A percentile compares a stretch with the other conserved stretches of the same genome.
Evolutionary conservation across 352 stramenopile species (phyloP).

Genomic region (Globisporangium middletonii): DNA sequence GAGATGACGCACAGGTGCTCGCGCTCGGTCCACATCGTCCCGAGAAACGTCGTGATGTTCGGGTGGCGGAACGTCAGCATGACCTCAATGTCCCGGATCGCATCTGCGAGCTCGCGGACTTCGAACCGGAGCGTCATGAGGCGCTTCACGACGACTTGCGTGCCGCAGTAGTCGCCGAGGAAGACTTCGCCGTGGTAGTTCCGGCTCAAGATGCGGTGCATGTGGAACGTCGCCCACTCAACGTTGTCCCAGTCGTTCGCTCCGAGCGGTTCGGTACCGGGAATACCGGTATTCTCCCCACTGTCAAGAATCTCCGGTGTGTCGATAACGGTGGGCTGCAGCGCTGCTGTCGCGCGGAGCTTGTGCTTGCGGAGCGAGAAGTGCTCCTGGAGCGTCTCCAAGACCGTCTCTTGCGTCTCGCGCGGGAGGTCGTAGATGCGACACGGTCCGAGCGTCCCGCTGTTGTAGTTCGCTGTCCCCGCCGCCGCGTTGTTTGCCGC

Average conservation of each 20-base stretch:
- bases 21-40: slow-evolving; percentile 60
- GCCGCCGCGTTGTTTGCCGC: background rate
- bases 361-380: slow-evolving; percentile 53
- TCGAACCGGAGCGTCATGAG: slow-evolving; percentile 62
- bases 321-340: slow-evolving; percentile 1
- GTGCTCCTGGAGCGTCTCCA: slow-evolving; percentile 54
- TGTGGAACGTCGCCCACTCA: slow-evolving; percentile 37
- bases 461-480: slow-evolving; percentile 3
- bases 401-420: slow-evolving; percentile 49
- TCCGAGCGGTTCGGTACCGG: background rate
- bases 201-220: slow-evolving; percentile 23
- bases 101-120: slow-evolving; percentile 49
- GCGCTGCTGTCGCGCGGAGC: slow-evolving; percentile 1
- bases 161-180: slow-evolving; percentile 45
- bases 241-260: slow-evolving; percentile 11
- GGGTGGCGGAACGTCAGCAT: slow-evolving; percentile 50
- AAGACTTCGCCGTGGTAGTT: slow-evolving; percentile 65
- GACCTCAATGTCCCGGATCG: slow-evolving; percentile 69
- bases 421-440: slow-evolving; percentile 55
- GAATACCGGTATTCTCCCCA: no score
- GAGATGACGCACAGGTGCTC: slow-evolving; percentile 65
- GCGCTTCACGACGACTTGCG: slow-evolving; percentile 60
- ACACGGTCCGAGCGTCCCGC: slow-evolving; percentile 19
- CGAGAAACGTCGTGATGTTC: slow-evolving; percentile 61
- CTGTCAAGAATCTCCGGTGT: slow-evolving; percentile 7